Evolutionary conservation across 768 basidiomycete genomes (phyloP).

Genomic region (Lyophyllum atratum): DNA sequence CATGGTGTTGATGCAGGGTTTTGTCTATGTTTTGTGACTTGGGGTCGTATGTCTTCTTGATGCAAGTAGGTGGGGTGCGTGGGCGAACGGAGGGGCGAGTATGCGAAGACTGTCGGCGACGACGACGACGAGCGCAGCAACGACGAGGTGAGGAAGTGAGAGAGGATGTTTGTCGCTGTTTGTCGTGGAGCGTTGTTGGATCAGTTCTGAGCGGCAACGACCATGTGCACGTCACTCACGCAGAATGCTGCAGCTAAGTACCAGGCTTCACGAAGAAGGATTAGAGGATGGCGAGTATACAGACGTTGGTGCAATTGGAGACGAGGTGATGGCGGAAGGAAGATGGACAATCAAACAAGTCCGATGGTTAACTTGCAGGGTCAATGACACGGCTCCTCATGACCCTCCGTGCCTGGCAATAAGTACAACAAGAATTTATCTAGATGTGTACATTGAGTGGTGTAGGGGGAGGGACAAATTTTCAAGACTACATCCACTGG

Average conservation of each 20-base stretch:
- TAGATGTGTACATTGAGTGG: conserved; percentile 1
- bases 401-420: too few relatives aligned
- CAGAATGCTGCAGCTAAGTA: neutral
- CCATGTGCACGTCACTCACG: neutral
- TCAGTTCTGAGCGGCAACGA: neutral
- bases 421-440: neutral
- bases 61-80: conserved; percentile 8
- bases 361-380: neutral
- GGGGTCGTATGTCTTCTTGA: conserved; percentile 5
- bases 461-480: neutral
- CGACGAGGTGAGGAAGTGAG: conserved; percentile 10
- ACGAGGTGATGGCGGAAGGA: neutral
- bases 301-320: neutral
- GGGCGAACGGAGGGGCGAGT: conserved; percentile 14
- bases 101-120: conserved; percentile 11
- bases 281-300: neutral
- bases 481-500: neutral
- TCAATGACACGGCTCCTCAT: neutral
- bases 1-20: conserved; percentile 31
- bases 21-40: conserved; percentile 14
- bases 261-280: neutral
- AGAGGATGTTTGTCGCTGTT: conserved; percentile 20
- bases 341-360: neutral
- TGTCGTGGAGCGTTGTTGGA: conserved; percentile 4
- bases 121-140: conserved; percentile 24